Base-by-base conservation (phyloP, 768 basidiomycete species). In the Tremella mesenterica region DNA sequence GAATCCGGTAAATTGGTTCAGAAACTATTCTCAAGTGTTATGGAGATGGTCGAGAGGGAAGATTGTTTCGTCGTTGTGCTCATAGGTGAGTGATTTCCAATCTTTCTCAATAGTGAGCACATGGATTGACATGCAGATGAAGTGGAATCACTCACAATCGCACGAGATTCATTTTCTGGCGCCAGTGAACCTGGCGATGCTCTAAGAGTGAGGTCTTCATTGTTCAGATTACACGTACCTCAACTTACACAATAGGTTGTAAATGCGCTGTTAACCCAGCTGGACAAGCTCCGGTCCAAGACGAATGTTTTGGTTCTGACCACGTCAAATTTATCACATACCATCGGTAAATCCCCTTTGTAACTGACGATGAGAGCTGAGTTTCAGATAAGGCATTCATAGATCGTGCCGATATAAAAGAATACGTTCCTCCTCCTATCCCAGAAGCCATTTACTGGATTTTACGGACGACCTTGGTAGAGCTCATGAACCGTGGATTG, bases 1-100 rank as follows among this genome's bases (percentile, higher is more conserved):
- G 95, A 99, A 70, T 95, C 91, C 0, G 95, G 95, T 14, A 99
- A 99, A 73, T 82, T 99, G 26, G 95, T 99, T 1, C 93, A 97
- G 66, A 81, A 86, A 44, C 77, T 99, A 16, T 99, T 73, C 70
- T 81, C 79, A 33, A 86, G 80, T 54, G 89, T 99, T 52, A 86
- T 80, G 33, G 91, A 95, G 59, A 79, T 97, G 74, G 85, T 87
- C 0, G 91, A 95, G 46, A 91, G 96, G 63, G 88, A 92, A 58
- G 83, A 84, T 52, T 81, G 82, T 14, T 96, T 99, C 64, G 84
- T 99, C 2, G 83, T 95, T 3, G 88, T 99, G 16, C 78, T 99
- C 38, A 99, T 99, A 52, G 93, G 92, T 73, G 36, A 52, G 71
- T 85, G 50, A n/a, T n/a, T n/a, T 33, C 6, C 14, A 49, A 48